Evolutionary conservation across 2,329 filamentous ascomycete species (phyloP).

Genomic region (Cryphonectria japonica): DNA sequence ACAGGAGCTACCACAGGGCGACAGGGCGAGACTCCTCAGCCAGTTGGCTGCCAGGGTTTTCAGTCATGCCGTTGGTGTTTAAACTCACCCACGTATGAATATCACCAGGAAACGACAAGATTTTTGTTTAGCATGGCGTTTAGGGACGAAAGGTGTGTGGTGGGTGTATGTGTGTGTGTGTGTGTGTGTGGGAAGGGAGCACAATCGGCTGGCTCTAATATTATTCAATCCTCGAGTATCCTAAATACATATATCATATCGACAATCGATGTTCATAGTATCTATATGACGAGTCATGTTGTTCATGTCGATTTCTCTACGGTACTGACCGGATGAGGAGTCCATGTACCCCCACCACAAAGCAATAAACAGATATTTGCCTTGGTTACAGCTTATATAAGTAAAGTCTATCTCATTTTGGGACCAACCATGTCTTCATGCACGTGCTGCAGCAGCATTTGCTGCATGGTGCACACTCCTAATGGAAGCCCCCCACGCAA

Average conservation of each 20-base stretch:
- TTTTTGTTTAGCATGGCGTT: slow-evolving; percentile 26
- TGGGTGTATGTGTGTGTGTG: too few species aligned
- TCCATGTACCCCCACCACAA: background rate
- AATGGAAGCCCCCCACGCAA: too few species aligned
- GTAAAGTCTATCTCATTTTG: too few species aligned
- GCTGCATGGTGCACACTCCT: too few species aligned
- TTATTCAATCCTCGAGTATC: background rate
- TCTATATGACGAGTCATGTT: background rate
- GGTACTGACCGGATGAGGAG: background rate
- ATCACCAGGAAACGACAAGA: background rate
- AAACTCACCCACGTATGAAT: background rate
- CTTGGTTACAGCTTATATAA: too few species aligned
- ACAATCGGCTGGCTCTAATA: background rate
- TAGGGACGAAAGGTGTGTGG: background rate
- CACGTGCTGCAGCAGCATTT: too few species aligned
- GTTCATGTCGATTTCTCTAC: background rate
- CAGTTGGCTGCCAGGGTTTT: slow-evolving; percentile 88
- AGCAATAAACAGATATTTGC: too few species aligned
- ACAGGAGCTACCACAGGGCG: slow-evolving; percentile 79
- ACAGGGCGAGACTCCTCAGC: slow-evolving; percentile 79
- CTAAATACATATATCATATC: background rate
- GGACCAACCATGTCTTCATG: too few species aligned
- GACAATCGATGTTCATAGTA: background rate
- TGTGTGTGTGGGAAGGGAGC: background rate
- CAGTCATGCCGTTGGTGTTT: slow-evolving; percentile 71